A percentile compares a stretch with the other conserved stretches of the same genome.
phyloP scores from a whole-genome alignment of 225 moss, liverwort and hornwort genomes.

The Straminergon stramineum region DNA sequence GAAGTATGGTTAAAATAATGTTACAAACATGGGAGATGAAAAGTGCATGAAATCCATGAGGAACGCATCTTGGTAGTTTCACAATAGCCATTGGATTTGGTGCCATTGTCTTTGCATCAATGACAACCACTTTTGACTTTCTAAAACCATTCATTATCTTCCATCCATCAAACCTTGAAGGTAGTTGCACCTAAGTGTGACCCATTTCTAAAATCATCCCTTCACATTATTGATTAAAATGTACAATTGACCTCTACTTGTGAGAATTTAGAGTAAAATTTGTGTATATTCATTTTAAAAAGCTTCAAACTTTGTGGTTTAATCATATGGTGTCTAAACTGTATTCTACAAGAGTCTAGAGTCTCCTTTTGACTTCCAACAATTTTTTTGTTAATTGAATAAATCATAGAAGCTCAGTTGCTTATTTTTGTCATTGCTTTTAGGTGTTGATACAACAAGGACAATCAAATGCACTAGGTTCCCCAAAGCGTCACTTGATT shows the following conservation, averaged over 20 bases:
- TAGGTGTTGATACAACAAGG: no score
- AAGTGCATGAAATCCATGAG: background rate
- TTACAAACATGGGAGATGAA: background rate
- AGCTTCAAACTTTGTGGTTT: background rate
- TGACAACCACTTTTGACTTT: background rate
- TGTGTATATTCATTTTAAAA: fast-evolving
- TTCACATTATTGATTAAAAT: background rate
- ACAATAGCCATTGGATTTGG: background rate
- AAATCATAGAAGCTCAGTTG: no score
- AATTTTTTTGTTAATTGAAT: background rate
- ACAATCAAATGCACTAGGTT: fast-evolving
- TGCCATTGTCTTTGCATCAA: background rate
- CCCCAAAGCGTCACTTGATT: fast-evolving
- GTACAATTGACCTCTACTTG: fast-evolving
- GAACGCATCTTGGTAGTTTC: background rate
- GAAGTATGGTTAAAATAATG: no score
- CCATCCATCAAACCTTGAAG: background rate
- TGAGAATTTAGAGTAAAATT: fast-evolving
- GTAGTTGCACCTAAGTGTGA: background rate
- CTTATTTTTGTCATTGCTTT: background rate
- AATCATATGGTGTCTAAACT: background rate
- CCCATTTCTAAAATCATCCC: fast-evolving
- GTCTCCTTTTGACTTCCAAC: background rate
- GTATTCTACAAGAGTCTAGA: background rate
- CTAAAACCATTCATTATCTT: background rate